Base-by-base conservation (phyloP, 345 rosid species). In the sweet orange (Citrus sinensis) region DNA sequence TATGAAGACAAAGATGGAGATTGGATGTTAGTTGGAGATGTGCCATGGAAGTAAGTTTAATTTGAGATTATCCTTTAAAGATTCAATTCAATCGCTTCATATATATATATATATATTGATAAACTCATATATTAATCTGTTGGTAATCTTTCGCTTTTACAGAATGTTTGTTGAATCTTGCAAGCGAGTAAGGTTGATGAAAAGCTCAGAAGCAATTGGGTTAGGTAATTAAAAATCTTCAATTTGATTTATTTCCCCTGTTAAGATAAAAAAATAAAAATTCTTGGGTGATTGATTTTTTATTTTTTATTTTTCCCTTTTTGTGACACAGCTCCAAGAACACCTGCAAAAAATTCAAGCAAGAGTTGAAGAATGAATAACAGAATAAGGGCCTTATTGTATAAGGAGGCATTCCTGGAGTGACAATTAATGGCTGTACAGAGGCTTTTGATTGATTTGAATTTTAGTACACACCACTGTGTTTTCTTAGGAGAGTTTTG, bases 21-120 rank as follows among this genome's bases (percentile, higher is more conserved):
- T 35, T 92, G 92, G 98, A 92, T 94, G 98, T 61, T 92, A 46
- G 85, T 88, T n/a, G 97, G 96, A 17, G 98, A 94, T 87, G 94
- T 92, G 16, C 97, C 97, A 6, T 94, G 98, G 97, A 79, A 90
- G 97, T 94, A 80, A 86, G 95, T 85, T 76, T 71, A 58, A 46
- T 46, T 3, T 13, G 51, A 46, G 5, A 11, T 46, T 46, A 46
- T 1, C 16, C 17, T 37, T 16, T 58, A 27, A 19, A 24, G 24
- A 24, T 24, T 5, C 24, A 60, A 46, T 46, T 37, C 59, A 59
- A 37, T 14, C 51, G 35, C 56, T 58, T 19, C 73, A 46, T 27
- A 27, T 27, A 27, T 27, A 25, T 2, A 2, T 30, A 30, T 34
- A 40, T 61, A 4, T 65, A 71, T 65, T 0, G n/a, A 58, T 39